Conservation (phyloP, 192 early-diverging fungal species). For the Thoreauomyces humboldtii region DNA sequence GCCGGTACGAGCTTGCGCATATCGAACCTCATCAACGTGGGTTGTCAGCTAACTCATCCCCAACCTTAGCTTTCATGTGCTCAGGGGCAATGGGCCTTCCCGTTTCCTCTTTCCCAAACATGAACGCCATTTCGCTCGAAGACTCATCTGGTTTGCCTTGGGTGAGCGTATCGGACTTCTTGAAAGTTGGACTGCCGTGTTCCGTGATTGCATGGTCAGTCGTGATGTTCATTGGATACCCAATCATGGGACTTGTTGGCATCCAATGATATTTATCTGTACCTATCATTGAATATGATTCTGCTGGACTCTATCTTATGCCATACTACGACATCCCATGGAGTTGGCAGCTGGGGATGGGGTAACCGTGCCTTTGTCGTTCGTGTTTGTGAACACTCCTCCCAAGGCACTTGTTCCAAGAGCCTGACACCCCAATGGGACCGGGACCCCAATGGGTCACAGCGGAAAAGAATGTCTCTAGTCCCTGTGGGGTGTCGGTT, state of each 20-base stretch:
- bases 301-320: too few relatives aligned
- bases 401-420: too few relatives aligned
- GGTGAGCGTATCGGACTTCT: constrained; percentile 78
- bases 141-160: constrained; percentile 83
- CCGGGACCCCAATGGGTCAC: too few relatives aligned
- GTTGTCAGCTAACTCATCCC: neutral
- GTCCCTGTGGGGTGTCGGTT: too few relatives aligned
- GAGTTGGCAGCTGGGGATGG: too few relatives aligned
- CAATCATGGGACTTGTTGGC: constrained; percentile 54
- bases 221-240: constrained; percentile 77
- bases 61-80: constrained; percentile 70
- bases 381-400: too few relatives aligned
- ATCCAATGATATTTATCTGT: too few relatives aligned
- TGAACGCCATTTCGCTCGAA: constrained; percentile 94
- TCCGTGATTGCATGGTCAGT: constrained; percentile 69
- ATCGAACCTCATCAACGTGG: neutral
- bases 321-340: too few relatives aligned
- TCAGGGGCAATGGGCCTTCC: constrained; percentile 90
- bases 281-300: too few relatives aligned
- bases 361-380: too few relatives aligned
- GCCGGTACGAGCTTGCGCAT: constrained; percentile 39
- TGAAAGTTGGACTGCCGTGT: constrained; percentile 72
- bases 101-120: constrained; percentile 94
- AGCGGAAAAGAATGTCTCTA: too few relatives aligned
- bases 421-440: too few relatives aligned